A percentile compares a stretch with the other conserved stretches of the same genome.
Evolutionary conservation across 1,284 basidiomycete genomes (phyloP).

Genomic region (Apiotrichum siamense): DNA sequence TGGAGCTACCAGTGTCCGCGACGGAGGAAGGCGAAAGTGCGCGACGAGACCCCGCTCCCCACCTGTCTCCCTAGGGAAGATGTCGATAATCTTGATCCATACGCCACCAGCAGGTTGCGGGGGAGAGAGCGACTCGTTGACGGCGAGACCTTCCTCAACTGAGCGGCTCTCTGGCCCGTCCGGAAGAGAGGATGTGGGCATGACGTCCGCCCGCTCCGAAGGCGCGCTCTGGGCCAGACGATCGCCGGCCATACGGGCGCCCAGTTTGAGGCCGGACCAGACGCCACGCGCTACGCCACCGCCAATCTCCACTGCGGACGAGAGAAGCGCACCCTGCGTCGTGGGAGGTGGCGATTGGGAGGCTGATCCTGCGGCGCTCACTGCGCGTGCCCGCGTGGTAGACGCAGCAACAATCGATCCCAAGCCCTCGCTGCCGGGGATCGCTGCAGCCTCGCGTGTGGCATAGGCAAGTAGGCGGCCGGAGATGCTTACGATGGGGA

Average conservation of each 20-base stretch:
- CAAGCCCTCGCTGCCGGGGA: constrained; percentile 27
- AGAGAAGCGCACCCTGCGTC: constrained; percentile 26
- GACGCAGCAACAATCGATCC: constrained; percentile 31
- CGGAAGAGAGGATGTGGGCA: not conserved
- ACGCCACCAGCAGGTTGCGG: constrained; percentile 11
- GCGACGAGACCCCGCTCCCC: constrained; percentile 24
- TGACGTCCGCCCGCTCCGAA: constrained; percentile 10
- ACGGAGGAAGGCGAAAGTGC: constrained; percentile 37
- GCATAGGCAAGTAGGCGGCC: constrained; percentile 34
- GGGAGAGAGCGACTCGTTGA: not conserved
- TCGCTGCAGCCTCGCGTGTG: constrained; percentile 22
- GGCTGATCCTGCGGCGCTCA: not conserved
- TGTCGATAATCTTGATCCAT: constrained; percentile 42
- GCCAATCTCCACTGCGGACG: constrained; percentile 39
- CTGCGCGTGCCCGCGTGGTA: not conserved
- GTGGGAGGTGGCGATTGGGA: not conserved
- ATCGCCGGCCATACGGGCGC: constrained; percentile 31
- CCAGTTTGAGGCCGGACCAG: constrained; percentile 43
- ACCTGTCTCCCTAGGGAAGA: constrained; percentile 11
- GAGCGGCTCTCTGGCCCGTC: constrained; percentile 10
- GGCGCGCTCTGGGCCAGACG: constrained; percentile 38
- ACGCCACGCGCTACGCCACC: constrained; percentile 41
- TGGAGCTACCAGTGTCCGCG: constrained; percentile 10
- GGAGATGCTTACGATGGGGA: constrained; percentile 28
- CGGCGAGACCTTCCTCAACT: constrained; percentile 6